Evolutionary conservation across 2,329 filamentous ascomycete species (phyloP), one percentile per base, ranked within the genome.

Genomic region (Tolypocladium tropicale): DNA sequence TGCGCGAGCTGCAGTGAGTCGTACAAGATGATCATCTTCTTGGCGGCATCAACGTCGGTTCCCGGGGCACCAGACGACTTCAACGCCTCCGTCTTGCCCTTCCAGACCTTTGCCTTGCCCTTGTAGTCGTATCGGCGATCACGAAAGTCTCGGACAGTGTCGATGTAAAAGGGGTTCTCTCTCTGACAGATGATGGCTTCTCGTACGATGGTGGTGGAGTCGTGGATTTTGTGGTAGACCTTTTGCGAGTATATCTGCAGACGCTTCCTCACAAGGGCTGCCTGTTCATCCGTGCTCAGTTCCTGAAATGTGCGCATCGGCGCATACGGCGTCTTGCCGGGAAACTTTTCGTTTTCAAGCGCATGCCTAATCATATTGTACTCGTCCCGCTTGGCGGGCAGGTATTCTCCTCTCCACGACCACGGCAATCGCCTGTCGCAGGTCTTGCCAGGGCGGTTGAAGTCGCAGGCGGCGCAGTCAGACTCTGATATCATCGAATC

Each of bases 401-500:
- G 76, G 66, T 95, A 99, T 69, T 99, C 94, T 67, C 94, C 94
- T 84, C 94, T 85, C 94, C 94, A 99, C 2, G 94, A 84, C 94
- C 94, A 99, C 1, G 95, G 94, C 74, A 99, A 74, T 62, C 95
- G 83, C 65, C 94, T 82, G 73, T 99, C 94, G 68, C 94, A 99
- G 0, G 91, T 97, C 73, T 99, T 99, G 34, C 94, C 94, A 0
- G 94, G 94, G 49, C 94, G 80, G 63, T 99, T 99, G 78, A 99
- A 99, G 70, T 99, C 95, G 71, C 95, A 99, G 12, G 94, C 92
- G 3, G 94, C 94, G 66, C 95, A 99, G 65, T 96, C 90, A 0
- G 92, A 90, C 69, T 99, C 95, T 52, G 93, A 79, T 55, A 99
- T 95, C 91, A 99, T 95, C n/a, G 94, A 97, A 71, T 99, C 94